These are phyloP conservation scores for Backusella tuberculispora DNA, from an alignment of 192 early-diverging fungal genomes.

Conservation along the genomic window DNA sequence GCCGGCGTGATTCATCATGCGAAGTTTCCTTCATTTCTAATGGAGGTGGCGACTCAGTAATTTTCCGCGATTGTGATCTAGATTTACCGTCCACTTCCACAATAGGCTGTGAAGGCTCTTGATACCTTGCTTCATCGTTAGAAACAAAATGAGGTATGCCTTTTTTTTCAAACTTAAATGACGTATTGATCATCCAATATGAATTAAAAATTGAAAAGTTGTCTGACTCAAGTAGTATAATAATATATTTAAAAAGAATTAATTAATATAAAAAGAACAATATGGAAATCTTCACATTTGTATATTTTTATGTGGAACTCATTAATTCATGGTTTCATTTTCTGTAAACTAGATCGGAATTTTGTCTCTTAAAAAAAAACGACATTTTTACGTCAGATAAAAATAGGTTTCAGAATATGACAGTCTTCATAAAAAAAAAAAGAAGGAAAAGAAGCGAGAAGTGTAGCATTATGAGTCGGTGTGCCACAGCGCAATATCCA, in stretches of 20 bases:
- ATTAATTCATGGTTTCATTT: background rate
- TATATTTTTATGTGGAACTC: background rate
- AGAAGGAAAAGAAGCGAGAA: background rate
- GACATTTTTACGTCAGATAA: background rate
- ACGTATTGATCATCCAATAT: background rate
- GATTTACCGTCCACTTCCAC: background rate
- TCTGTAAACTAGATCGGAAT: background rate
- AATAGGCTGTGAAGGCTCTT: background rate
- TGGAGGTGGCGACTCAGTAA: background rate
- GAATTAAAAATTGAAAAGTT: background rate
- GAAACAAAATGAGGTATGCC: background rate
- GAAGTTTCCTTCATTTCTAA: background rate
- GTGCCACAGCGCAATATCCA: background rate
- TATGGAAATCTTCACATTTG: background rate
- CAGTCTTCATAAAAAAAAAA: background rate
- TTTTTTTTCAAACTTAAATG: background rate
- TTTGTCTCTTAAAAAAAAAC: conserved; percentile 1
- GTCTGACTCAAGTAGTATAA: background rate
- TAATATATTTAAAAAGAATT: background rate
- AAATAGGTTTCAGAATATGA: background rate
- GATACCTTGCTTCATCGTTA: background rate
- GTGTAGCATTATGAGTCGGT: background rate
- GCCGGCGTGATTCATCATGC: background rate
- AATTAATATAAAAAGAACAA: background rate
- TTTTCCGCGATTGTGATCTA: background rate